These are phyloP conservation scores for Xylaria telfairii DNA, from an alignment of 495 filamentous ascomycete species.

Conservation along the genomic window DNA sequence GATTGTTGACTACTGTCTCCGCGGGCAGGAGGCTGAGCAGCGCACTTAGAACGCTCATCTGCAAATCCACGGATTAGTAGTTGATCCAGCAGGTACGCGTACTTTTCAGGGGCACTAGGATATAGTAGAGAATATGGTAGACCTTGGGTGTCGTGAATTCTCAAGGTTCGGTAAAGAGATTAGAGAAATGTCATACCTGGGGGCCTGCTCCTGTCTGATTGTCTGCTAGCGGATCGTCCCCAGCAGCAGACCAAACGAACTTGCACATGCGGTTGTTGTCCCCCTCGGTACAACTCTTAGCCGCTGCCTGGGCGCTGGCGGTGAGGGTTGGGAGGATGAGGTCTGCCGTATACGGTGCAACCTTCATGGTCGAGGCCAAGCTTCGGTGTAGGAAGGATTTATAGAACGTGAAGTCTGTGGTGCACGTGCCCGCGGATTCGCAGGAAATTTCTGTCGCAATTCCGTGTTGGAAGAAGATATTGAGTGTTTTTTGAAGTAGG, in stretches of 20 bases:
- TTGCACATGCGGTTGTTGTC: constrained; percentile 66
- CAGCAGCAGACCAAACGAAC: constrained; percentile 61
- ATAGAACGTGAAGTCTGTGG: constrained; percentile 75
- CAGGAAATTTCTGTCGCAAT: constrained; percentile 65
- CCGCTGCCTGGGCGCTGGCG: constrained; percentile 70
- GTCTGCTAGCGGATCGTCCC: too few relatives aligned
- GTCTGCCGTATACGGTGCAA: constrained; percentile 68
- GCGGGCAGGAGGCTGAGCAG: constrained; percentile 52
- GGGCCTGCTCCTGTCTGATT: constrained; percentile 41
- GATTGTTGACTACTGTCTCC: constrained; percentile 32
- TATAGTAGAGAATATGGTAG: not conserved
- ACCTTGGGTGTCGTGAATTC: not conserved
- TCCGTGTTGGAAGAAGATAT: constrained; percentile 63
- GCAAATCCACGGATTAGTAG: constrained; percentile 45
- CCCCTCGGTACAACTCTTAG: constrained; percentile 67
- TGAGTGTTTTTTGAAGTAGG: constrained; percentile 60
- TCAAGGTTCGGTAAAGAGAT: not conserved
- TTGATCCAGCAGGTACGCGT: not conserved
- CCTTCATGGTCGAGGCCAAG: constrained; percentile 68
- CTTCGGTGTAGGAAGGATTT: constrained; percentile 78
- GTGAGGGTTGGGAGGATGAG: constrained; percentile 66
- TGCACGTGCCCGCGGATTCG: constrained; percentile 64
- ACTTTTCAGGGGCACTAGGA: not conserved
- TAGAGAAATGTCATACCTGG: constrained; percentile 1
- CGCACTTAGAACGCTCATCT: constrained; percentile 65